Percentiles rank a stretch among this genome's conserved stretches.
These are phyloP conservation scores for Colletotrichum eremochloae DNA, from an alignment of 2,329 filamentous ascomycete genomes.

Conservation along the genomic window DNA sequence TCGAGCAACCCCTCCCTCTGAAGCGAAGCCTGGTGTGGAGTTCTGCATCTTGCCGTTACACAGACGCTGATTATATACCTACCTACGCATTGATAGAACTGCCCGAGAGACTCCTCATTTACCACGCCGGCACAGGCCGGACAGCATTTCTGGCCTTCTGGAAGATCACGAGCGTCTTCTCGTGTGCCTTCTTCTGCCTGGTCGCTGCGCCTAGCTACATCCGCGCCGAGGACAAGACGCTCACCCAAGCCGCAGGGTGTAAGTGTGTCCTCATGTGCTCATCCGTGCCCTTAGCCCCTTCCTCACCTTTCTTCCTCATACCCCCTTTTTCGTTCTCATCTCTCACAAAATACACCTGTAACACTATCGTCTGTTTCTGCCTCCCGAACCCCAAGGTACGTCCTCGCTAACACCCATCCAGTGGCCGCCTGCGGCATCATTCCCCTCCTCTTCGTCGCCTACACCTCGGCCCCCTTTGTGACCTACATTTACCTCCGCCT, in stretches of 20 bases:
- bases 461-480: constrained; percentile 78
- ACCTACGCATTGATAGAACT: constrained; percentile 54
- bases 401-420: constrained; percentile 48
- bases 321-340: background rate
- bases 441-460: constrained; percentile 75
- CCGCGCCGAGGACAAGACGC: constrained; percentile 55
- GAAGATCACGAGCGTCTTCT: constrained; percentile 78
- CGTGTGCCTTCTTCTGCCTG: constrained; percentile 75
- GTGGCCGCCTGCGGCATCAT: constrained; percentile 72
- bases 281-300: constrained; percentile 40
- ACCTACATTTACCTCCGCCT: constrained; percentile 78
- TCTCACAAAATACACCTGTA: background rate
- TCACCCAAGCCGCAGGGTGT: constrained; percentile 55
- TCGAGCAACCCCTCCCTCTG: background rate
- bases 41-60: background rate
- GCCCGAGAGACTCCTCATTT: constrained; percentile 76
- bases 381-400: background rate
- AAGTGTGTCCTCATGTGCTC: constrained; percentile 43
- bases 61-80: constrained; percentile 10
- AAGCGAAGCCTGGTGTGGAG: background rate
- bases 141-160: constrained; percentile 77
- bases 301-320: constrained; percentile 28
- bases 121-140: constrained; percentile 78
- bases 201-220: constrained; percentile 72
- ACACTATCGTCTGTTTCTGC: constrained; percentile 5